These are phyloP conservation scores for Carex cristatella DNA, from an alignment of 176 grass and related monocot species.

Conservation along the genomic window DNA sequence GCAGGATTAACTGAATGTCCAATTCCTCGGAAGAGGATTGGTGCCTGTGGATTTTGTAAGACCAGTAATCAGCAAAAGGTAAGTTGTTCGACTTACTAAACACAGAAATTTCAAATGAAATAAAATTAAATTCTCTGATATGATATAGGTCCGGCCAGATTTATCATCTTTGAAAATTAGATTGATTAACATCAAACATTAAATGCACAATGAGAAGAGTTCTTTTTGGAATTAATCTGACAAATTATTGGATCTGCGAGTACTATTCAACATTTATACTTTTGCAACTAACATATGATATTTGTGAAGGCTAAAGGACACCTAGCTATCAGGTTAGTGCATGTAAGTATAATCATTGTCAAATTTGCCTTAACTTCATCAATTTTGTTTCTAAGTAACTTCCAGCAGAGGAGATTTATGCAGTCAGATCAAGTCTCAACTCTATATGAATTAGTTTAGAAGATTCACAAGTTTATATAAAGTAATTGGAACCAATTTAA, in stretches of 20 bases:
- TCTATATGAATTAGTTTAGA: neutral
- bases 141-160: neutral
- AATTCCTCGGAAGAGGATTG: constrained; percentile 83
- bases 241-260: neutral
- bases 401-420: neutral
- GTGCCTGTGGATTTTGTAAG: constrained; percentile 39
- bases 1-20: constrained; percentile 67
- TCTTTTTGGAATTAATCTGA: neutral
- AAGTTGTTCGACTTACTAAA: neutral
- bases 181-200: neutral
- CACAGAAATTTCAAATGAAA: neutral
- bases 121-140: neutral
- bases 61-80: neutral
- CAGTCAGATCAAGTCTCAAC: neutral
- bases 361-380: neutral
- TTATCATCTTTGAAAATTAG: neutral
- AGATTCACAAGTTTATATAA: neutral
- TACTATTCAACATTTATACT: neutral
- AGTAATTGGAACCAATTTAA: neutral
- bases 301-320: neutral
- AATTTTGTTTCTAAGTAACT: neutral
- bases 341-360: neutral
- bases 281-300: neutral
- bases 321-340: neutral
- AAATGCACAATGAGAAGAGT: neutral